phyloP scores from a whole-genome alignment of 768 basidiomycete genomes.

The Boletus rubroflammeus region DNA sequence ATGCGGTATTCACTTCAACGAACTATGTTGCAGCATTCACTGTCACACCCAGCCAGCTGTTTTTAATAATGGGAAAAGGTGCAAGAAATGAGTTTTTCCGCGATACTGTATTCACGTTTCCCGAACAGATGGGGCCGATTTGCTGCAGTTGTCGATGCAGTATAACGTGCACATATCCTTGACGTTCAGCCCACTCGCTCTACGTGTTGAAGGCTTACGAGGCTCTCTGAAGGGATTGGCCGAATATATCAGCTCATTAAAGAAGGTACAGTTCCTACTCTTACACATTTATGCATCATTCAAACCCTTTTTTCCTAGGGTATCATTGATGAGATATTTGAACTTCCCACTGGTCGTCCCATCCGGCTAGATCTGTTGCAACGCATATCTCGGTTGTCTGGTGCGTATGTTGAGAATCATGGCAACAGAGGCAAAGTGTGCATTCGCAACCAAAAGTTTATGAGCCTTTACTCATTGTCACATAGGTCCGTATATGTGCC shows the following conservation, averaged over 20 bases:
- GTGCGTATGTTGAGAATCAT: constrained; percentile 57
- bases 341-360: constrained; percentile 43
- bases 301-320: constrained; percentile 9
- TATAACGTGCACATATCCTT: constrained; percentile 64
- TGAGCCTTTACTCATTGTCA: not conserved
- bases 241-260: constrained; percentile 46
- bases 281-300: not conserved
- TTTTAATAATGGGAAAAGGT: constrained; percentile 74
- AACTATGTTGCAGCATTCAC: constrained; percentile 43
- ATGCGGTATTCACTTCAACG: not conserved
- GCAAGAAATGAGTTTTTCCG: not conserved
- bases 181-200: constrained; percentile 48
- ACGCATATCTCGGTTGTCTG: constrained; percentile 64
- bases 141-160: constrained; percentile 54
- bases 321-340: constrained; percentile 32
- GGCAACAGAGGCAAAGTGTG: constrained; percentile 45
- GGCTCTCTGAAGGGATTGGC: constrained; percentile 47
- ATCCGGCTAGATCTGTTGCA: constrained; percentile 49
- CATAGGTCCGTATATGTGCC: constrained; percentile 56
- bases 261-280: constrained; percentile 37
- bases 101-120: constrained; percentile 9
- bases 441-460: not conserved
- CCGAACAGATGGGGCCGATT: constrained; percentile 56
- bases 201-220: constrained; percentile 57
- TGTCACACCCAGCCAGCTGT: constrained; percentile 57